Conservation (phyloP, 2,329 filamentous ascomycete genomes). For the Cladophialophora chaetospira region DNA sequence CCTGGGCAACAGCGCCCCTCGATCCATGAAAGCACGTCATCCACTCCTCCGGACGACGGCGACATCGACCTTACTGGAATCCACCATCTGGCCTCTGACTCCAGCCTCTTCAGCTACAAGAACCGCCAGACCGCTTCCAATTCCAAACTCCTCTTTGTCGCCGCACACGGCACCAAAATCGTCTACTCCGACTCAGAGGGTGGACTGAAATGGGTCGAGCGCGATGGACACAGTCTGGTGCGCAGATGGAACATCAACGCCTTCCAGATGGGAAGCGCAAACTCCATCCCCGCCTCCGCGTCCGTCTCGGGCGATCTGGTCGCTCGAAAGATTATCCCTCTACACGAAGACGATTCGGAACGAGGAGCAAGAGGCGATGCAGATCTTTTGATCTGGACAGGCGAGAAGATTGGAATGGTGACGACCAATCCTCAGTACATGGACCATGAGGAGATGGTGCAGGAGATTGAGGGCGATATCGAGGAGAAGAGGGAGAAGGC, state of each 20-base stretch:
- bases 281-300: slow-evolving; percentile 7
- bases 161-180: slow-evolving; percentile 77
- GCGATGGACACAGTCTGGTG: slow-evolving; percentile 64
- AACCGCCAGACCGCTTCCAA: slow-evolving; percentile 82
- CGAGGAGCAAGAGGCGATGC: slow-evolving; percentile 66
- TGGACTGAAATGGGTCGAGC: slow-evolving; percentile 85
- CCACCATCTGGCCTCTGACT: neutral
- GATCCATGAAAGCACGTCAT: neutral
- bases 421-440: slow-evolving; percentile 37
- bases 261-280: slow-evolving; percentile 30
- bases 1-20: slow-evolving; percentile 4
- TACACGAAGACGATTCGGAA: slow-evolving; percentile 56
- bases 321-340: slow-evolving; percentile 30
- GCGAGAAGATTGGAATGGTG: slow-evolving; percentile 73
- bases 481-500: slow-evolving; percentile 36
- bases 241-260: slow-evolving; percentile 61
- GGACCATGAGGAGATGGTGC: slow-evolving; percentile 41
- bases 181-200: slow-evolving; percentile 84
- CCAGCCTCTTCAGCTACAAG: slow-evolving; percentile 55
- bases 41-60: slow-evolving; percentile 13
- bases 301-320: slow-evolving; percentile 17
- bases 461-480: slow-evolving; percentile 46
- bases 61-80: slow-evolving; percentile 1
- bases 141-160: slow-evolving; percentile 79
- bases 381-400: slow-evolving; percentile 86